phyloP scores from a whole-genome alignment of 1,284 basidiomycete genomes.

The Ustilago bromivora region DNA sequence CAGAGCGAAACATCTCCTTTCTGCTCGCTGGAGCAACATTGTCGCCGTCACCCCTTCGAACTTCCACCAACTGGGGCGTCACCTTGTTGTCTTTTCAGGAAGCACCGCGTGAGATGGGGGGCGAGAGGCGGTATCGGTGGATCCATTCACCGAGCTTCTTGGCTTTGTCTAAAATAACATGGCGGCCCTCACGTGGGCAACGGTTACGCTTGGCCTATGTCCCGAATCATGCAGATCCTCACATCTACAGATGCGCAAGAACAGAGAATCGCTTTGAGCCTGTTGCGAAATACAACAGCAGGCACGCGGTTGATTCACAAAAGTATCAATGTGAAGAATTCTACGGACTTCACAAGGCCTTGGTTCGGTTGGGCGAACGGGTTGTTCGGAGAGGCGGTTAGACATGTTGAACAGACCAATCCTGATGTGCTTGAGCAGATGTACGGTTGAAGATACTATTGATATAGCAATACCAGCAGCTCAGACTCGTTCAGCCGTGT shows the following conservation, averaged over 20 bases:
- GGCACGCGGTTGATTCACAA: conserved; percentile 63
- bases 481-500: not conserved
- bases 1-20: conserved; percentile 14
- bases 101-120: too few relatives aligned
- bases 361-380: conserved; percentile 64
- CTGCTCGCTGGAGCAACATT: not conserved
- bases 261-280: conserved; percentile 39
- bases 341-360: conserved; percentile 52
- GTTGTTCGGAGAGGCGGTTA: conserved; percentile 51
- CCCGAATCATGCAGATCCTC: conserved; percentile 51
- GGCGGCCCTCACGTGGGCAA: conserved; percentile 59
- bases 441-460: conserved; percentile 3
- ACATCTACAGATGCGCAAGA: conserved; percentile 53
- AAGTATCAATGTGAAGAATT: conserved; percentile 54
- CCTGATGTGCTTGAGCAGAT: conserved; percentile 34
- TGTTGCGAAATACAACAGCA: conserved; percentile 55
- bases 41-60: not conserved
- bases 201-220: conserved; percentile 63
- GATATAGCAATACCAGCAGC: too few relatives aligned
- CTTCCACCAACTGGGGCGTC: not conserved
- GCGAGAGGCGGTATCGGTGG: not conserved
- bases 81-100: not conserved
- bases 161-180: not conserved
- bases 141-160: not conserved
- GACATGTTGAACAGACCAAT: conserved; percentile 50